Base-by-base conservation (phyloP, 75 land plant species). In the Ceratopteris richardii region DNA sequence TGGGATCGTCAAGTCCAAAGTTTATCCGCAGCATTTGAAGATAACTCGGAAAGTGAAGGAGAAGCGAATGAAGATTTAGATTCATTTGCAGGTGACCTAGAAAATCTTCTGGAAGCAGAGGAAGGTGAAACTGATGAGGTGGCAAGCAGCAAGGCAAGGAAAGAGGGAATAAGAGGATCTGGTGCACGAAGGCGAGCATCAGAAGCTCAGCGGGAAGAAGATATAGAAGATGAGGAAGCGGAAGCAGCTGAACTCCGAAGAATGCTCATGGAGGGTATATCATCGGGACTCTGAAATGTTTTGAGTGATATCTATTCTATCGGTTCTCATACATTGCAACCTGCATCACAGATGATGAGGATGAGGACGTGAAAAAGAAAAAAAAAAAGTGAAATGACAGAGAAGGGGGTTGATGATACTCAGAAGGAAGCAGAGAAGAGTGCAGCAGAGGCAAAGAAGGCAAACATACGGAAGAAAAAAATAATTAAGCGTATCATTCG, bases 41-140 rank as follows among this genome's bases (percentile, higher is more conserved):
- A 83, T 39, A 88, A 82, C 31, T 72, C 76, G 58, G 99, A 83
- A 40, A 81, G 80, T 70, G 98, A 95, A 24, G 79, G 80, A 47
- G 99, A 90, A 57, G 96, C 82, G 50, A 87, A 84, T 64, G 88
- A 97, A 62, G 98, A 94, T 62, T 64, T 94, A 29, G 98, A 94
- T 73, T 89, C 98, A 20, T 94, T 90, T 86, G 96, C 96, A 39
- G 99, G 99, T 24, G 99, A 95, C 62, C 62, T 95, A 56, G 99
- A 95, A 54, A 95, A 95, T 77, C 70, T 95, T 48, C 69, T 95
- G 53, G 99, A 90, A 77, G 99, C 99, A 11, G 99, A 95, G 58
- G 96, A 82, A 65, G 80, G 65, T 65, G 98, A 88, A 54, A 85
- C 80, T 42, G 87, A 74, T 4, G 87, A 73, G 21, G 78, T 63